These are phyloP conservation scores for Zygosaccharomyces sapae DNA, from an alignment of 1,139 yeast genomes.

Conservation along the genomic window DNA sequence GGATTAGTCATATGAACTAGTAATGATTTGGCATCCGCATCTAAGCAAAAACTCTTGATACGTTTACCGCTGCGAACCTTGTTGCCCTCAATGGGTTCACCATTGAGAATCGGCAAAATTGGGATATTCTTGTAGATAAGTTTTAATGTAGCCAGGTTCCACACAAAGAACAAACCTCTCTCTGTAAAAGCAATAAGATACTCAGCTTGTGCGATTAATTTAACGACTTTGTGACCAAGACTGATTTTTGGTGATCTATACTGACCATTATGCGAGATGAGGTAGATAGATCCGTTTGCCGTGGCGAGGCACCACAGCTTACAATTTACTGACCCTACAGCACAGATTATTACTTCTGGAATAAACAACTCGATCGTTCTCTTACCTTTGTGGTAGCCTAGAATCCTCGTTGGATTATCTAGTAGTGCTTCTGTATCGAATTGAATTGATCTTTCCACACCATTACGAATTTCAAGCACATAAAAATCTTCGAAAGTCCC, in stretches of 20 bases:
- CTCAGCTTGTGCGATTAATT: slow-evolving; percentile 21
- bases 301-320: slow-evolving; percentile 35
- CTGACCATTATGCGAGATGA: slow-evolving; percentile 29
- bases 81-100: slow-evolving; percentile 27
- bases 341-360: slow-evolving; percentile 45
- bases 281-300: slow-evolving; percentile 30
- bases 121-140: slow-evolving; percentile 28
- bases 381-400: slow-evolving; percentile 43
- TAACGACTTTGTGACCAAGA: slow-evolving; percentile 33
- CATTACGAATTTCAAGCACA: slow-evolving; percentile 46
- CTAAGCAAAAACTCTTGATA: slow-evolving; percentile 18
- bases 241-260: slow-evolving; percentile 28
- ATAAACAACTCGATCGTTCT: slow-evolving; percentile 46
- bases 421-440: slow-evolving; percentile 32
- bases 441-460: slow-evolving; percentile 37
- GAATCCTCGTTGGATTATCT: slow-evolving; percentile 49
- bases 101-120: slow-evolving; percentile 29
- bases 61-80: slow-evolving; percentile 28
- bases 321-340: slow-evolving; percentile 31
- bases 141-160: slow-evolving; percentile 25
- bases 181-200: slow-evolving; percentile 30
- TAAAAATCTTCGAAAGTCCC: slow-evolving; percentile 28
- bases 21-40: slow-evolving; percentile 14
- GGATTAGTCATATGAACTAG: slow-evolving; percentile 20
- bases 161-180: slow-evolving; percentile 33